phyloP scores from a whole-genome alignment of 2,329 filamentous ascomycete genomes.

The Sordariomycetes sp. region DNA sequence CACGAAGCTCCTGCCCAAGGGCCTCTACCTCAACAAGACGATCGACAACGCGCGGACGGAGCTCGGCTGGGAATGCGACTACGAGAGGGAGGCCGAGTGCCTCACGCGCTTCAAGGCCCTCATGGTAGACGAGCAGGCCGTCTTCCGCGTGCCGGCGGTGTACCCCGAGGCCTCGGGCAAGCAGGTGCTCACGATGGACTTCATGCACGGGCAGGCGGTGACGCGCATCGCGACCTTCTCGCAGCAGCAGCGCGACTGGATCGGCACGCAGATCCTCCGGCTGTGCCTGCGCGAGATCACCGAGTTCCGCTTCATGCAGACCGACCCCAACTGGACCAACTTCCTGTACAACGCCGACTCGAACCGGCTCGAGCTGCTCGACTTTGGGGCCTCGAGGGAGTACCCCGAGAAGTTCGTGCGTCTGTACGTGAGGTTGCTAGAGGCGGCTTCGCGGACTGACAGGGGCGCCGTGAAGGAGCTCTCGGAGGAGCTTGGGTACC shows the following conservation, averaged over 20 bases:
- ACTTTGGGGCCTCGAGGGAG: conserved; percentile 87
- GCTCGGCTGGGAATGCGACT: conserved; percentile 95
- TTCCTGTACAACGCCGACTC: conserved; percentile 76
- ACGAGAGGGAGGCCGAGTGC: conserved; percentile 76
- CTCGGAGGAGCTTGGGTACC: conserved; percentile 73
- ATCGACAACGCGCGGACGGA: conserved; percentile 91
- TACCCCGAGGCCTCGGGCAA: conserved; percentile 70
- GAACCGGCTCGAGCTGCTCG: conserved; percentile 75
- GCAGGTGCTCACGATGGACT: conserved; percentile 87
- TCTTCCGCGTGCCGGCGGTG: conserved; percentile 72
- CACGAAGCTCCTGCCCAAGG: conserved; percentile 79
- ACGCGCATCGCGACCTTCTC: conserved; percentile 67
- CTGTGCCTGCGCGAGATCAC: conserved; percentile 88
- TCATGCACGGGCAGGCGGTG: conserved; percentile 77
- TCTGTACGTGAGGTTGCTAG: conserved; percentile 70
- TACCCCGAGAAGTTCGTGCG: conserved; percentile 72
- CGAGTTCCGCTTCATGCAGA: conserved; percentile 98
- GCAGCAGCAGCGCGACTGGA: conserved; percentile 86
- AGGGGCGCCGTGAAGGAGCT: conserved; percentile 50
- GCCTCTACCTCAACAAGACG: conserved; percentile 90
- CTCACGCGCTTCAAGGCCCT: conserved; percentile 66
- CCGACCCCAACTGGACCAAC: conserved; percentile 98
- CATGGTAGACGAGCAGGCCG: conserved; percentile 60
- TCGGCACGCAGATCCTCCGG: conserved; percentile 85
- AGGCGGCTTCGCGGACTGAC: conserved; percentile 67